Evolutionary conservation across 228 moss, liverwort and hornwort species (phyloP).

Genomic region (Sphagnum fallax): DNA sequence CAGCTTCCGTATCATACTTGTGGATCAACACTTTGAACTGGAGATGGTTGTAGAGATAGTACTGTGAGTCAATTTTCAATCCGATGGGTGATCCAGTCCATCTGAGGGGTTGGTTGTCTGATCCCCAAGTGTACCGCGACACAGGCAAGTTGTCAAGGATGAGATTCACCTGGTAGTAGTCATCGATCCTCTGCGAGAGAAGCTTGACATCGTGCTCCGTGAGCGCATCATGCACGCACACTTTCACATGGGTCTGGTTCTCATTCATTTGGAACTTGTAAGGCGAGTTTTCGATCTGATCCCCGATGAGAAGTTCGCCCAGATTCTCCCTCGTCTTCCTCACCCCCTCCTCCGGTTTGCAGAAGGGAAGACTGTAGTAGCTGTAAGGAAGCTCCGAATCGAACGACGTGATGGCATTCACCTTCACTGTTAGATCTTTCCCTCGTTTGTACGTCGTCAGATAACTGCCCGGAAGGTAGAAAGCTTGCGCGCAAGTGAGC

Average conservation of each 20-base stretch:
- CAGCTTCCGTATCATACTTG: conserved; percentile 20
- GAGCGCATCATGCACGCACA: conserved; percentile 26
- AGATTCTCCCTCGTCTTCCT: conserved; percentile 18
- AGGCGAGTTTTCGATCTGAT: conserved; percentile 54
- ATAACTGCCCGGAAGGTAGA: conserved; percentile 21
- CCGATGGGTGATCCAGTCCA: conserved; percentile 62
- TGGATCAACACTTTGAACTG: conserved; percentile 48
- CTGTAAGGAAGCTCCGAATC: conserved; percentile 20
- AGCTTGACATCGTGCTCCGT: conserved; percentile 14
- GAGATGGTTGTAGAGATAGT: conserved; percentile 55
- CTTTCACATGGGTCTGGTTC: conserved; percentile 18
- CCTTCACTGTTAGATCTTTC: conserved; percentile 6
- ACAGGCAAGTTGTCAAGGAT: conserved; percentile 59
- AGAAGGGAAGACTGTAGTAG: conserved; percentile 20
- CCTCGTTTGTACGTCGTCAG: conserved; percentile 1
- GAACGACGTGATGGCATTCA: conserved; percentile 17
- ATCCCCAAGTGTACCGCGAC: conserved; percentile 5
- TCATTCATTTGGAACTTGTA: conserved; percentile 36
- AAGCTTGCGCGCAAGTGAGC: conserved; percentile 2
- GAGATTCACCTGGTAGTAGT: conserved; percentile 44
- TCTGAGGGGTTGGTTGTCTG: conserved; percentile 14
- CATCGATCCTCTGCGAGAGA: conserved; percentile 23
- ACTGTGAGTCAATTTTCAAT: conserved; percentile 19
- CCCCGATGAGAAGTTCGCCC: conserved; percentile 33
- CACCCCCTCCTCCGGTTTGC: conserved; percentile 3